These are phyloP conservation scores for Cinnamomum micranthum DNA, from an alignment of 164 flowering plant genomes.

Conservation along the genomic window DNA sequence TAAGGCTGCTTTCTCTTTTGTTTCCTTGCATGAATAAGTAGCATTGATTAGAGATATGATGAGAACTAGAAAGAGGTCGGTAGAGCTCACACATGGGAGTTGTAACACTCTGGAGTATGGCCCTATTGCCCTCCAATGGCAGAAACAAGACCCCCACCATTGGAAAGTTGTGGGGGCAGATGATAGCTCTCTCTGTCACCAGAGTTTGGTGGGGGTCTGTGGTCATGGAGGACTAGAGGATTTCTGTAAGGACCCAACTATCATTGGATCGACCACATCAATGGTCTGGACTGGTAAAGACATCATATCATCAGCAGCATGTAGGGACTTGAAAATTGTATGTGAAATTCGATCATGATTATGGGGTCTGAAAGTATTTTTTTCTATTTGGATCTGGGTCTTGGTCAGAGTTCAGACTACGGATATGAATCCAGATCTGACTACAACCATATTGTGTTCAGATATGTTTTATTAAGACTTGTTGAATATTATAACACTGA, in stretches of 20 bases:
- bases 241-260: neutral
- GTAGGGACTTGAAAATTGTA: too few species aligned
- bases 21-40: neutral
- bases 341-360: too few species aligned
- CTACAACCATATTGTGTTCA: too few species aligned
- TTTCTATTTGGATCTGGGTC: too few species aligned
- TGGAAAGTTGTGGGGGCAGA: neutral
- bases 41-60: neutral
- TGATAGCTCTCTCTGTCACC: neutral
- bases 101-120: too few species aligned
- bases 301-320: too few species aligned
- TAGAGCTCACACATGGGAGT: too few species aligned
- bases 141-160: neutral
- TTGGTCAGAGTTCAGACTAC: too few species aligned
- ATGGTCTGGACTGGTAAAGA: neutral
- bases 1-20: neutral
- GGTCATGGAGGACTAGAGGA: neutral
- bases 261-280: neutral
- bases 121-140: neutral
- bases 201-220: neutral
- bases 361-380: too few species aligned
- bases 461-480: too few species aligned
- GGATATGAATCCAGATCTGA: too few species aligned
- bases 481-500: too few species aligned
- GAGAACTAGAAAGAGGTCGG: neutral